Base-by-base conservation (phyloP, 768 basidiomycete genomes). In the Leccinellum albellum region DNA sequence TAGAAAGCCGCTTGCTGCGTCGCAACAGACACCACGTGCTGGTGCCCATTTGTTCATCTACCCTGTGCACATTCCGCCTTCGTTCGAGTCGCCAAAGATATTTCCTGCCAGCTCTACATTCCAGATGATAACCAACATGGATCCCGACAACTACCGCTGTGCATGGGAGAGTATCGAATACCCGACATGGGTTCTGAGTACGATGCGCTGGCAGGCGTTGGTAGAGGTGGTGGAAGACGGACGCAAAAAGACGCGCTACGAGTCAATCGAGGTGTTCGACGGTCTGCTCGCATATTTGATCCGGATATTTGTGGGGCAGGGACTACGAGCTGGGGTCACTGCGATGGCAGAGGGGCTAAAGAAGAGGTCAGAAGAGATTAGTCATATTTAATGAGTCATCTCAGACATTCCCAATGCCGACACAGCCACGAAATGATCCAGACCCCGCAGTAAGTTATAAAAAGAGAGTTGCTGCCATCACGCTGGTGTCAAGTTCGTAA, bases 141-240 rank as follows among this genome's bases (percentile, higher is more conserved):
- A 89, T 61, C 66, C 75, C 29, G 80, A 78, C 28, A 77, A 80
- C 50, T 77, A 79, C 65, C 80, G 82, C 31, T 78, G 82, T 31
- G 79, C 84, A 20, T 90, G 88, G 88, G 63, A 70, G 32, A 74
- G 75, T 31, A 59, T 70, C 21, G 68, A 68, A 0, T 59, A 73
- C 29, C 81, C 83, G 1, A 37, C 57, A 1, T 84, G 80, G 77
- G 57, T 86, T n/a, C 61, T 89, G 28, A 56, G 60, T 28, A 71
- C 81, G 3, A 81, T 83, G 57, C 77, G 88, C 15, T 89, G 86
- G 87, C 88, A 90, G 69, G 75, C 74, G 55, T 66, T 90, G 52
- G 68, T 66, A 28, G 72, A 67, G 44, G 79, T 73, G 29, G 74
- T 78, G 9, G 80, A 76, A 40, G 76, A 74, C 1, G 82, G 79